phyloP scores from a whole-genome alignment of 2,329 filamentous ascomycete genomes.

The Harringtonia aguacate region DNA sequence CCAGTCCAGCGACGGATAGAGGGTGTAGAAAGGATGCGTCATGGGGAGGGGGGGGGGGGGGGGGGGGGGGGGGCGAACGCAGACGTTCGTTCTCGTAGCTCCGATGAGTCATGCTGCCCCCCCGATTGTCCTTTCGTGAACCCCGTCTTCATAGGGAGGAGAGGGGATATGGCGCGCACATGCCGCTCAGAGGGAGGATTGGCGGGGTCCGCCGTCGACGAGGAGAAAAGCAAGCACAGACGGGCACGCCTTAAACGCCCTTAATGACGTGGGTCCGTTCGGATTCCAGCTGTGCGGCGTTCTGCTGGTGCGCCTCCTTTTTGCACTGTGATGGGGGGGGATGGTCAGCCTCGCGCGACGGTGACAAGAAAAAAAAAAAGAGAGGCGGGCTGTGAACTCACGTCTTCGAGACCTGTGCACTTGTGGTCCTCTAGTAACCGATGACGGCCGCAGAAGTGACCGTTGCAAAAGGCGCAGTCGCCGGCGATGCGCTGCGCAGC shows the following conservation, averaged over 20 bases:
- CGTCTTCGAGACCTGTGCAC: slow-evolving; percentile 84
- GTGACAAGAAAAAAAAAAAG: neutral
- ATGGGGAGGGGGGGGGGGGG: too few relatives aligned
- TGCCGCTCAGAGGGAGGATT: too few relatives aligned
- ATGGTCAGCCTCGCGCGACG: neutral
- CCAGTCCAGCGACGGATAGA: too few relatives aligned
- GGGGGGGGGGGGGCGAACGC: too few relatives aligned
- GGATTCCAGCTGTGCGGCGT: slow-evolving; percentile 81
- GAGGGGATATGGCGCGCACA: too few relatives aligned
- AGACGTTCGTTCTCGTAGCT: too few relatives aligned
- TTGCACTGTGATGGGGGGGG: slow-evolving; percentile 60
- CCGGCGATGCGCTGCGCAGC: slow-evolving; percentile 87
- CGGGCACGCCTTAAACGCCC: slow-evolving; percentile 56
- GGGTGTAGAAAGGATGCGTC: too few relatives aligned
- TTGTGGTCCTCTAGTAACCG: slow-evolving; percentile 88
- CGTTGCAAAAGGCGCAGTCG: slow-evolving; percentile 89
- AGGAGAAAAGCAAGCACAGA: too few relatives aligned
- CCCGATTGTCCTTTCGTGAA: too few relatives aligned
- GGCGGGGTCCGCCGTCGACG: too few relatives aligned
- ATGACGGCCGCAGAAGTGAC: slow-evolving; percentile 92
- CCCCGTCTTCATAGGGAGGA: too few relatives aligned
- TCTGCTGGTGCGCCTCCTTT: slow-evolving; percentile 91
- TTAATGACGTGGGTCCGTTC: slow-evolving; percentile 93
- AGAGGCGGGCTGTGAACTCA: slow-evolving; percentile 30
- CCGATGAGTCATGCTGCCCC: too few relatives aligned